Conservation (phyloP, 2,329 filamentous ascomycete species). For the Cordyceps tenuipes region DNA sequence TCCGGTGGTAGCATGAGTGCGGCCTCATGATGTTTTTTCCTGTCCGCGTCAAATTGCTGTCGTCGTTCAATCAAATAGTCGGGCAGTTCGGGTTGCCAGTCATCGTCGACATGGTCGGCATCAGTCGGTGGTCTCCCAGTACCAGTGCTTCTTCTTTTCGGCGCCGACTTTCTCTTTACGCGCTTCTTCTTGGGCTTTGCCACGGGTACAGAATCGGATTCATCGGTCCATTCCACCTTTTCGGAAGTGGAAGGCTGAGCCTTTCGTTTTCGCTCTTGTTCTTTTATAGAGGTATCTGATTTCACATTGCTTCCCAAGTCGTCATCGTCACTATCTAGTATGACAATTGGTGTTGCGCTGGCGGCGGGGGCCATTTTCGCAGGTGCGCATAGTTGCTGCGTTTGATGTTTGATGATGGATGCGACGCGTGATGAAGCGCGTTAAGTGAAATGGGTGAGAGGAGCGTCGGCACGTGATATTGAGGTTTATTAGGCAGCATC, state of each 20-base stretch:
- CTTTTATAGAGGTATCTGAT: background rate
- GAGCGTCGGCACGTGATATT: conserved; percentile 10
- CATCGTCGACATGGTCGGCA: conserved; percentile 29
- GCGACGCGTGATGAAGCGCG: conserved; percentile 4
- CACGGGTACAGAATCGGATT: conserved; percentile 52
- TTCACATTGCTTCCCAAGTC: background rate
- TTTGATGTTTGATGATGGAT: background rate
- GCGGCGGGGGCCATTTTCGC: background rate
- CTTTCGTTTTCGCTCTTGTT: conserved; percentile 28
- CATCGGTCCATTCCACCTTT: conserved; percentile 48
- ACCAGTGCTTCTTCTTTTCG: conserved; percentile 20
- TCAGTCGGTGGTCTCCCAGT: conserved; percentile 17
- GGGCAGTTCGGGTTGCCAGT: conserved; percentile 52
- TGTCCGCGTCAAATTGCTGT: conserved; percentile 56
- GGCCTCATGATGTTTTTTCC: conserved; percentile 51
- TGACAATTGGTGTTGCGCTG: background rate
- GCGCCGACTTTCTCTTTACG: conserved; percentile 25
- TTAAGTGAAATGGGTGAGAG: background rate
- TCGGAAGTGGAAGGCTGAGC: conserved; percentile 28
- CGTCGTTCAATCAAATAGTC: conserved; percentile 65
- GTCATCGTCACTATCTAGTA: conserved; percentile 8
- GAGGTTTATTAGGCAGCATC: background rate
- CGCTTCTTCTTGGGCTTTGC: conserved; percentile 36
- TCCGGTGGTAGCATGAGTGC: conserved; percentile 71
- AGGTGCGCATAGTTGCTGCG: background rate